Base-by-base conservation (phyloP, 2,329 filamentous ascomycete species). In the Colletotrichum melonis region DNA sequence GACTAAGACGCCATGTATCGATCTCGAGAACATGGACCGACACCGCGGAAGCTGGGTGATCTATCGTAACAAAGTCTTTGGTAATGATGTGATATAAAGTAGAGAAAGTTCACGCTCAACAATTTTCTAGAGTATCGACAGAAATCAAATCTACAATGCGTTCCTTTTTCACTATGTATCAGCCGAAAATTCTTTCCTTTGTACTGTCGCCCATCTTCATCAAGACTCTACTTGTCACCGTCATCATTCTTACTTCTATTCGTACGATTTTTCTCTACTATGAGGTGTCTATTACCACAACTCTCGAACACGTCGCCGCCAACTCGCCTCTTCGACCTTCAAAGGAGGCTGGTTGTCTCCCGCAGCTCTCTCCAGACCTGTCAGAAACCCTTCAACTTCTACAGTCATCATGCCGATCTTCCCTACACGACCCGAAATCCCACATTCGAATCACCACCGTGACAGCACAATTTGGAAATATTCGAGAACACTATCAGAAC, bases 381-480 rank as follows among this genome's bases (percentile, higher is more conserved):
- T 46, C 42, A 4, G 16, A 46, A 46, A 46, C 6, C 42, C 42
- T 46, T 46, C 42, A n/a, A 19, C 42, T 46, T n/a, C 19, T 46
- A 19, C 42, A 46, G 38, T 46, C 38, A 46, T 46, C 42, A 46
- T 46, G 42, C 3, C 42, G 7, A n/a, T 9, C 42, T 46, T 19
- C 42, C 16, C 42, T n/a, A 1, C 19, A 4, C 5, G 42, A 46
- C 19, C 3, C 16, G 7, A 46, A 46, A 46, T n/a, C 16, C 42
- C 42, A 46, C 19, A 46, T 22, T 1, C 75, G 26, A 4, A n/a
- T 69, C 8, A 68, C 71, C 12, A 72, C 69, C 5, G 69, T 68
- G 28, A 74, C 72, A 5, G 69, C 72, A 2, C 72, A 74, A 2
- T 74, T 72, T 42, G 69, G 69, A 22, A 35, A 65, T 1, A 38